phyloP scores from a whole-genome alignment of 2,329 filamentous ascomycete genomes.

The Ceratocystis lukuohia region DNA sequence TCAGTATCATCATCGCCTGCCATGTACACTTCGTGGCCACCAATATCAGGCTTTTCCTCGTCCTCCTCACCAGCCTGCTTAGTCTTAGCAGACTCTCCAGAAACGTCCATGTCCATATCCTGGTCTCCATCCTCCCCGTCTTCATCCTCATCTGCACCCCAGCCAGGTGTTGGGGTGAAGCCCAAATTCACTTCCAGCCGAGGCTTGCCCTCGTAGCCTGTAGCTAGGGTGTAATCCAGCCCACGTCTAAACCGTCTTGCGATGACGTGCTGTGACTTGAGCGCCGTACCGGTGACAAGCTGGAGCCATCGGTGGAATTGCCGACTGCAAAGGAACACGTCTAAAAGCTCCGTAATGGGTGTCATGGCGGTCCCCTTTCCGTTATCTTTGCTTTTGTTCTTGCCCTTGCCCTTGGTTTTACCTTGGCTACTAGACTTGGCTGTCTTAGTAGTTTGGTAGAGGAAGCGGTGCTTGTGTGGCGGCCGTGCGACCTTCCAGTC shows the following conservation, averaged over 20 bases:
- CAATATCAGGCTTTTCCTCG: slow-evolving; percentile 40
- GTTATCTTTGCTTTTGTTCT: slow-evolving; percentile 12
- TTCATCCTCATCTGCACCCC: slow-evolving; percentile 58
- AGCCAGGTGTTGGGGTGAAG: slow-evolving; percentile 71
- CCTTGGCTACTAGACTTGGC: slow-evolving; percentile 28
- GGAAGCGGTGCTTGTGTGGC: slow-evolving; percentile 87
- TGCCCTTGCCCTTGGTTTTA: slow-evolving; percentile 13
- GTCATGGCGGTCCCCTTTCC: slow-evolving; percentile 25
- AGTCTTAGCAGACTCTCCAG: slow-evolving; percentile 24
- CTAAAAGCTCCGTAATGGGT: slow-evolving; percentile 63
- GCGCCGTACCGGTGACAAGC: slow-evolving; percentile 59
- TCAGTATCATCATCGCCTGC: slow-evolving; percentile 63
- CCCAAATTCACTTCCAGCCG: slow-evolving; percentile 78
- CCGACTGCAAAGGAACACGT: slow-evolving; percentile 68
- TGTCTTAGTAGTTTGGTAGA: slow-evolving; percentile 50
- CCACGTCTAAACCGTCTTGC: slow-evolving; percentile 78
- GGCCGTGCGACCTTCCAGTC: slow-evolving; percentile 68
- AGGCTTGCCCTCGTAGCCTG: slow-evolving; percentile 62
- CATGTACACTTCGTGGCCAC: slow-evolving; percentile 86
- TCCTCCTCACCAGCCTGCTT: slow-evolving; percentile 27
- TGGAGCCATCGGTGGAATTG: slow-evolving; percentile 86
- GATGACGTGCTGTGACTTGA: slow-evolving; percentile 64
- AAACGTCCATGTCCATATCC: slow-evolving; percentile 34
- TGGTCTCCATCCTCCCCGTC: slow-evolving; percentile 36
- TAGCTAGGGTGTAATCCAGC: slow-evolving; percentile 84